phyloP scores from a whole-genome alignment of 2,329 filamentous ascomycete genomes.

The Fusarium pilosicola region DNA sequence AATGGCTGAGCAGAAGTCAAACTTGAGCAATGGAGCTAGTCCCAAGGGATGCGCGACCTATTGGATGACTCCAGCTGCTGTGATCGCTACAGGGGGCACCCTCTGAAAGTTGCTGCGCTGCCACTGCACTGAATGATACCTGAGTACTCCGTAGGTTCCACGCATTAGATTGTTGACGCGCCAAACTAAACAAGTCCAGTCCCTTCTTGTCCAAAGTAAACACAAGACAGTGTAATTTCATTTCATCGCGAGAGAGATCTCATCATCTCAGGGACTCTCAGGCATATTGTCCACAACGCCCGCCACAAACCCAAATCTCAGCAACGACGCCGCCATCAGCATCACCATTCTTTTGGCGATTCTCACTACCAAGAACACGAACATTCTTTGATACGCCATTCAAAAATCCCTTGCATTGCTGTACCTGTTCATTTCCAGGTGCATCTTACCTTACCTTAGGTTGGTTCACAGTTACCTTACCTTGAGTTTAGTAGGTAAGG shows the following conservation, averaged over 20 bases:
- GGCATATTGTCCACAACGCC: constrained; percentile 20
- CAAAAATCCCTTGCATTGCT: constrained; percentile 13
- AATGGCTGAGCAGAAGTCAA: constrained; percentile 15
- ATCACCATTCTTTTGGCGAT: background rate
- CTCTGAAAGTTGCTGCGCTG: background rate
- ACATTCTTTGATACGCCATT: background rate
- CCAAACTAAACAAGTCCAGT: constrained; percentile 17
- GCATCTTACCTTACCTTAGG: background rate
- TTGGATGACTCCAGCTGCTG: background rate
- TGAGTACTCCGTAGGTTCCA: background rate
- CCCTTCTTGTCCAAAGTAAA: constrained; percentile 32
- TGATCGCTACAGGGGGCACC: background rate
- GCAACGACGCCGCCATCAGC: background rate
- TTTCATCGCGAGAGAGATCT: constrained; percentile 1
- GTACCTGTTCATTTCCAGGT: constrained; percentile 1
- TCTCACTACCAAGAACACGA: background rate
- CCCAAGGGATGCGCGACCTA: background rate
- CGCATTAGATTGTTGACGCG: background rate
- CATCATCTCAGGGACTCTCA: background rate
- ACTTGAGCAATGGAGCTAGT: constrained; percentile 6
- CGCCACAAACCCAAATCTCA: constrained; percentile 20
- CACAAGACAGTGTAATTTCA: constrained; percentile 14
- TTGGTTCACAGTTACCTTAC: background rate
- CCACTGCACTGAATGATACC: background rate
- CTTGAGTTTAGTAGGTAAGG: background rate